Evolutionary conservation across 306 rosid genomes (phyloP).

Genomic region (Hippophae gyantsensis): DNA sequence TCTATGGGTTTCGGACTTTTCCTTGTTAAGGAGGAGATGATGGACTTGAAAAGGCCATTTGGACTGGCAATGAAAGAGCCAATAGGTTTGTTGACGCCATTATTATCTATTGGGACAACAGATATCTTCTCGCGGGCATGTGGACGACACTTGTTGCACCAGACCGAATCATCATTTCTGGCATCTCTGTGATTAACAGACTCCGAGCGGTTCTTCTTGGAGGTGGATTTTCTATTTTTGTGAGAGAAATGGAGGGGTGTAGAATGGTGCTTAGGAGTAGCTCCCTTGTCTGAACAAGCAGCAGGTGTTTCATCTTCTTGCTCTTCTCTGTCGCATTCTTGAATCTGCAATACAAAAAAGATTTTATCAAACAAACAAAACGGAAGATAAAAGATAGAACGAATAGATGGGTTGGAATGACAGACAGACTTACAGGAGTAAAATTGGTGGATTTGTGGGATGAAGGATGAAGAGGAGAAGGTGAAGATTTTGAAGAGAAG

Average conservation of each 20-base stretch:
- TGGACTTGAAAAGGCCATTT: constrained; percentile 61
- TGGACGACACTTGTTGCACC: constrained; percentile 87
- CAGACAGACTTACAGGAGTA: constrained; percentile 31
- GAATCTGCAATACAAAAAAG: constrained; percentile 49
- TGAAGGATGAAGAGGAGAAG: constrained; percentile 21
- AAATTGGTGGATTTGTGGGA: constrained; percentile 22
- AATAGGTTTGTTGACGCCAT: constrained; percentile 14
- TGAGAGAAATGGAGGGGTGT: constrained; percentile 38
- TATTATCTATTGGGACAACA: constrained; percentile 62
- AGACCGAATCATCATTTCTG: constrained; percentile 39
- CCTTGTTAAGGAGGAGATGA: constrained; percentile 53
- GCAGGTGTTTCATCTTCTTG: constrained; percentile 34
- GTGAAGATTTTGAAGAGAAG: constrained; percentile 29
- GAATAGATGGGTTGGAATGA: not conserved
- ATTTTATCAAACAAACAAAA: not conserved
- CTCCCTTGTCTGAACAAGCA: constrained; percentile 13
- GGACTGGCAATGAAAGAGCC: constrained; percentile 60
- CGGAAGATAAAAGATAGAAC: constrained; percentile 1
- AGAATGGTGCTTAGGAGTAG: constrained; percentile 33
- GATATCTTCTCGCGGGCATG: constrained; percentile 72
- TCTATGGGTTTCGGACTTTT: constrained; percentile 55
- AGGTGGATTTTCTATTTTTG: constrained; percentile 19
- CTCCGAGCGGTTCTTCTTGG: constrained; percentile 38
- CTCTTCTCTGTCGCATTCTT: constrained; percentile 37
- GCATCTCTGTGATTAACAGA: constrained; percentile 12